Evolutionary conservation across 2,329 filamentous ascomycete species (phyloP), one percentile per base, ranked within the genome.

Genomic region (Aurifilum marmelostoma): DNA sequence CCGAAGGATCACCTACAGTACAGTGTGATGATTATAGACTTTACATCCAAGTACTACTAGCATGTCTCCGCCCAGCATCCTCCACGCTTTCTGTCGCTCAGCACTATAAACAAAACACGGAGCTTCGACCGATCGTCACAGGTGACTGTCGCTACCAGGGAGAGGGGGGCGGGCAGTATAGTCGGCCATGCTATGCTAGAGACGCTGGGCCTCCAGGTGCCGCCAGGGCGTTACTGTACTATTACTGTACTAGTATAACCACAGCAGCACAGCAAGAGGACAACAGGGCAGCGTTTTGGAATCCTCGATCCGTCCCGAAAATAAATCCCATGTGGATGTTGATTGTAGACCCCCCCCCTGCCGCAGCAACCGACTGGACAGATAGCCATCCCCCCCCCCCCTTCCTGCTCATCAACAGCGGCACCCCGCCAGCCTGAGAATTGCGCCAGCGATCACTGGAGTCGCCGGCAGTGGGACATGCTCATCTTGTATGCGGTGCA

Each of bases 401-500:
- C 27, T 16, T 37, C 32, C 11, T 59, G 29, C 56, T 8, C 56
- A 63, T 50, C 24, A 43, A 16, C 41, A 50, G 61, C 61, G 43
- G 54, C 8, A 32, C 29, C 39, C 34, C 64, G 47, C 54, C 54
- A 37, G 64, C 64, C 64, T 66, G 65, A 66, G 65, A 61, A 50
- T 37, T 50, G 65, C 56, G 65, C 65, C 65, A 29, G 41, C 39
- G 37, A 63, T 63, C 16, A 34, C 56, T 59, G 56, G 56, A 59
- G 56, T 37, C 56, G 29, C 16, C 56, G 56, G 56, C 16, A 37
- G 56, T 37, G 56, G 56, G 43, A 47, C 43, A 47, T n/a, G 18
- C 43, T 47, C 43, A 47, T 47, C 21, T 47, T 47, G 43, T 47
- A 47, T 47, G 43, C 21, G 43, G n/a, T n/a, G 5, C 6, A 47